phyloP scores from a whole-genome alignment of 1,284 basidiomycete genomes.

The Pulveroboletus sp. region DNA sequence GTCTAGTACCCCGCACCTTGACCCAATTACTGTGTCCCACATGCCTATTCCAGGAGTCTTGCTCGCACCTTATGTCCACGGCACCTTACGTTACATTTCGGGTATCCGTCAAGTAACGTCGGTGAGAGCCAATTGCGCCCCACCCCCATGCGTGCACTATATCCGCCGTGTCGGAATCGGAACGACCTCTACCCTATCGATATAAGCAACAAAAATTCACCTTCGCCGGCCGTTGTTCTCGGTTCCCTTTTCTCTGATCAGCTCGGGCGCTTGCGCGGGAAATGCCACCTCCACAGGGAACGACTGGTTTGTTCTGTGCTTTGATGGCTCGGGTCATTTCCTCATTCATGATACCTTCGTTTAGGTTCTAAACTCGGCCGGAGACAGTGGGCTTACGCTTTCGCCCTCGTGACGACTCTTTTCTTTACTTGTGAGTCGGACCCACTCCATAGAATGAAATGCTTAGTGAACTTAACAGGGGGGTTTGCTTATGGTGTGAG shows the following conservation, averaged over 20 bases:
- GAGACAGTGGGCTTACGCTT: conserved; percentile 57
- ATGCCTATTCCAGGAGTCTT: conserved; percentile 10
- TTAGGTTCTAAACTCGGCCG: conserved; percentile 50
- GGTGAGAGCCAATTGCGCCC: neutral
- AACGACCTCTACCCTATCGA: neutral
- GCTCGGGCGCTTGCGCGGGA: neutral
- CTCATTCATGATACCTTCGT: neutral
- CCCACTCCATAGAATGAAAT: neutral
- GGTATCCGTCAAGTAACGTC: neutral
- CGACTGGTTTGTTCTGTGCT: conserved; percentile 38
- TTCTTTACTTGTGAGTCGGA: conserved; percentile 74
- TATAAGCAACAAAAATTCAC: conserved; percentile 23
- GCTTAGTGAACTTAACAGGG: conserved; percentile 40
- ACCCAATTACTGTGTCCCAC: neutral
- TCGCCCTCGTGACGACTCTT: conserved; percentile 72
- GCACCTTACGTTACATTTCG: neutral
- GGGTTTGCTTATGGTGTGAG: conserved; percentile 74
- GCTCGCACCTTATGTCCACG: neutral
- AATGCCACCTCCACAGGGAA: conserved; percentile 38
- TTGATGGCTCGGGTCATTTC: neutral
- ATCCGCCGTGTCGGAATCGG: conserved; percentile 8
- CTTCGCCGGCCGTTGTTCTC: conserved; percentile 4
- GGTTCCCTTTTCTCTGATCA: conserved; percentile 4
- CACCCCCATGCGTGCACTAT: neutral
- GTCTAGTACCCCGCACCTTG: neutral